Base-by-base conservation (phyloP, 768 basidiomycete genomes). In the Hygrophoropsis aurantiaca region DNA sequence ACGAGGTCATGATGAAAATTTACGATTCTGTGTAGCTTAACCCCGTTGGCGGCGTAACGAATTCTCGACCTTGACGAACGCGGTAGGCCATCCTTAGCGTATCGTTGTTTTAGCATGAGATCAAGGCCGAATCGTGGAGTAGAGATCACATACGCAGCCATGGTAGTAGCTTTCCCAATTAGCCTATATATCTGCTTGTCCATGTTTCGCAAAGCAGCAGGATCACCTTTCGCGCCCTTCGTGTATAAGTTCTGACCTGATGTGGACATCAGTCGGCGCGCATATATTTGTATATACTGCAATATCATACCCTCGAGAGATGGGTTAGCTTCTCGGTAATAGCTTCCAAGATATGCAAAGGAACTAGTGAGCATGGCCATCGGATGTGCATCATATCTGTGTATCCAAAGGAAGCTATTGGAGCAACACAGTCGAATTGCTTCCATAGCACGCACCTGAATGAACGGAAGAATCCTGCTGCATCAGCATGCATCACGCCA, bases 161-260 rank as follows among this genome's bases (percentile, higher is more conserved):
- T 73, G 0, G 90, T 92, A 5, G 87, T 91, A 8, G 87, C 85
- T 61, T 94, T 94, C 35, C 93, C 92, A 43, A 93, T 87, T 5
- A 94, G 68, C 54, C 91, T 74, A 63, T 84, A 92, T 35, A 94
- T 93, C 65, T 94, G 93, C 72, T 90, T 91, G 66, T 94, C 93
- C 86, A 95, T 90, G 38, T 80, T 73, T 21, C 76, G 83, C 5
- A 94, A 76, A 3, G 89, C 90, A 0, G 62, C 74, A 23, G 71
- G 62, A 62, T 85, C 78, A 6, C 84, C 84, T 52, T 77, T 79
- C 9, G 87, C 80, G 18, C 82, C 82, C 47, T 77, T 78, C 3
- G 87, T 91, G 63, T 73, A 93, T 34, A 93, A 73, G n/a, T 61
- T 82, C 64, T 93, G 90, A 19, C 89, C 87, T 89, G 50, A 40